Conservation (phyloP, 2,329 filamentous ascomycete genomes). For the Xylariaceae sp. region DNA sequence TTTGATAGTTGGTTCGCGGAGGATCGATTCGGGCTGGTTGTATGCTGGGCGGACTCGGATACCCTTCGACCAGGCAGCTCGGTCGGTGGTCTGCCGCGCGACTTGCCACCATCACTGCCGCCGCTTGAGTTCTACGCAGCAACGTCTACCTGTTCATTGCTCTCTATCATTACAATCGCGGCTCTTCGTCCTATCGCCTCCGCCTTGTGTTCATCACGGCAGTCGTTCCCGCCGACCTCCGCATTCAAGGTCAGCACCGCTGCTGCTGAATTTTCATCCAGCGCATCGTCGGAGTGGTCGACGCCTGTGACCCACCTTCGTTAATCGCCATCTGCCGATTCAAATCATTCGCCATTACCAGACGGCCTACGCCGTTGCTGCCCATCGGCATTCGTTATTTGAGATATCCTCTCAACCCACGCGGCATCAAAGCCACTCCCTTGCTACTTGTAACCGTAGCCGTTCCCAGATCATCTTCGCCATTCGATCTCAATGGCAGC, state of each 20-base stretch:
- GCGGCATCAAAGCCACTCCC: conserved; percentile 10
- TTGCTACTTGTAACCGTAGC: conserved; percentile 8
- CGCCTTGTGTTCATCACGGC: background rate
- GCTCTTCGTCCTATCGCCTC: background rate
- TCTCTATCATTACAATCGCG: background rate
- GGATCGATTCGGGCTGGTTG: conserved; percentile 27
- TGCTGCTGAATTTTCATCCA: background rate
- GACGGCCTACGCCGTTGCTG: background rate
- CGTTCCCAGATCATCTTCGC: conserved; percentile 5
- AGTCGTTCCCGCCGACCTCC: background rate
- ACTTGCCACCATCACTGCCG: conserved; percentile 31
- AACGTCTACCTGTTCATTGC: background rate
- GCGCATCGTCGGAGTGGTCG: background rate
- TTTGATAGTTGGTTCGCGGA: conserved; percentile 7
- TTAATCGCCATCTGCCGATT: conserved; percentile 1
- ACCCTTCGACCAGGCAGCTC: conserved; percentile 33
- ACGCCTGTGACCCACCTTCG: conserved; percentile 1
- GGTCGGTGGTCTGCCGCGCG: conserved; percentile 37
- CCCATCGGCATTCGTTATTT: conserved; percentile 11
- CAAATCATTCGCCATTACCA: background rate
- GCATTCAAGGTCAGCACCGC: background rate
- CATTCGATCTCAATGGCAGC: conserved; percentile 37
- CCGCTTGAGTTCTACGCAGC: background rate
- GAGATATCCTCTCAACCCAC: conserved; percentile 10
- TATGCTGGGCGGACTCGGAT: conserved; percentile 34